phyloP scores from a whole-genome alignment of 1,139 yeast genomes.

The Lodderomyces metapsilosis region DNA sequence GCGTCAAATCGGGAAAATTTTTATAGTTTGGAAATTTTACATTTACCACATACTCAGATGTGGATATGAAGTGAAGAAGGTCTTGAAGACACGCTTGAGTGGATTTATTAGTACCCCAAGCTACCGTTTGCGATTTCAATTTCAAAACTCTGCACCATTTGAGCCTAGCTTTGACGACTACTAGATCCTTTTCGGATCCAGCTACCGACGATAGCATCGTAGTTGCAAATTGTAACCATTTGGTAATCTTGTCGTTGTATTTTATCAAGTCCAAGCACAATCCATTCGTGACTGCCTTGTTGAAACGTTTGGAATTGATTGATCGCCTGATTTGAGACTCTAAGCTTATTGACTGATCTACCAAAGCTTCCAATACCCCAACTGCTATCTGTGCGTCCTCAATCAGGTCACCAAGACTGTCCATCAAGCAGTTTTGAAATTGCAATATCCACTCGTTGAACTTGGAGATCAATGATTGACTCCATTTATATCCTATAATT shows the following conservation, averaged over 20 bases:
- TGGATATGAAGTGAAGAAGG: slow-evolving; percentile 16
- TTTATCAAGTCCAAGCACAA: slow-evolving; percentile 37
- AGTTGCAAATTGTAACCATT: slow-evolving; percentile 34
- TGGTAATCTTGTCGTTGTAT: slow-evolving; percentile 34
- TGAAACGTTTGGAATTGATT: slow-evolving; percentile 19
- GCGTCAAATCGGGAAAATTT: slow-evolving; percentile 58
- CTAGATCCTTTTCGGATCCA: neutral
- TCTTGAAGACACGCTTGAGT: slow-evolving; percentile 25
- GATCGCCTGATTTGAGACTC: slow-evolving; percentile 28
- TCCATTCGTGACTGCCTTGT: slow-evolving; percentile 21
- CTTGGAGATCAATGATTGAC: slow-evolving; percentile 18
- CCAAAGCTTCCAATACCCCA: slow-evolving; percentile 53
- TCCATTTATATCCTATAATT: slow-evolving; percentile 29
- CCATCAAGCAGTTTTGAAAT: slow-evolving; percentile 22
- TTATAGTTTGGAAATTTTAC: slow-evolving; percentile 47
- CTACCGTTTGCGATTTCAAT: slow-evolving; percentile 30
- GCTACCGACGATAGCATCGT: slow-evolving; percentile 6
- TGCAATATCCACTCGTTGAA: slow-evolving; percentile 37
- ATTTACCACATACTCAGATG: slow-evolving; percentile 7
- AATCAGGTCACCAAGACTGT: neutral
- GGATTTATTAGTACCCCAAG: slow-evolving; percentile 30
- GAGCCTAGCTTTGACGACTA: slow-evolving; percentile 20
- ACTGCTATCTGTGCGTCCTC: slow-evolving; percentile 15
- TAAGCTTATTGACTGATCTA: slow-evolving; percentile 45
- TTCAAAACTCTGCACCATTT: slow-evolving; percentile 36